These are phyloP conservation scores for Hamamelis virginiana DNA, from an alignment of 164 flowering plant species.

Conservation along the genomic window DNA sequence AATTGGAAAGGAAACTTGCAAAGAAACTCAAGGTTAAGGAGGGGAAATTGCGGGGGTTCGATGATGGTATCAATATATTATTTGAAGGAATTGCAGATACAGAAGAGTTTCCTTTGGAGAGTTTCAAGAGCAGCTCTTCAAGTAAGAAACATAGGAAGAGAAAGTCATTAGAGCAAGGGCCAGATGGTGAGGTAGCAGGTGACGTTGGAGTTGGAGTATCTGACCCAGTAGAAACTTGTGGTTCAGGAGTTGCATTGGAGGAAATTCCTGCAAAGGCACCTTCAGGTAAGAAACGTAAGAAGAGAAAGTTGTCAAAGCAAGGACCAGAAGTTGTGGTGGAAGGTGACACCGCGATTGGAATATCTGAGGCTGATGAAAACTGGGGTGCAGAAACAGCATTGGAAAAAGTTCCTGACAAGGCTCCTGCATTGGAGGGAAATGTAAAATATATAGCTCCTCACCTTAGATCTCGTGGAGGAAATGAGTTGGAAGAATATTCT, in stretches of 20 bases:
- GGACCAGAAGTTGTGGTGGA: conserved; percentile 15
- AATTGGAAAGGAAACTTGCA: conserved; percentile 70
- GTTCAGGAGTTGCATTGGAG: background rate
- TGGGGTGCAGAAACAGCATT: conserved; percentile 14
- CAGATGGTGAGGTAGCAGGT: conserved; percentile 13
- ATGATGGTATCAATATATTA: conserved; percentile 59
- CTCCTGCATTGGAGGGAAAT: conserved; percentile 11
- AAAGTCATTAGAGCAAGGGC: conserved; percentile 9
- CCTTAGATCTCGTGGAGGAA: conserved; percentile 49
- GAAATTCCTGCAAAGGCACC: conserved; percentile 8
- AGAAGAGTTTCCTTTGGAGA: conserved; percentile 16
- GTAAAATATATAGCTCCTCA: conserved; percentile 78
- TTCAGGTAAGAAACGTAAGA: conserved; percentile 23
- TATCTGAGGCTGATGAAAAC: conserved; percentile 13
- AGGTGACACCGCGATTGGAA: conserved; percentile 13
- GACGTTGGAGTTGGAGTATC: conserved; percentile 2
- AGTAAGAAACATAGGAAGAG: conserved; percentile 26
- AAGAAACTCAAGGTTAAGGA: conserved; percentile 76
- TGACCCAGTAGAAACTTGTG: conserved; percentile 10
- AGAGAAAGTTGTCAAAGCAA: conserved; percentile 25
- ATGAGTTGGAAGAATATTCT: conserved; percentile 57
- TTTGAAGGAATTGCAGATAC: conserved; percentile 46
- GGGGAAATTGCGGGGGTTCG: conserved; percentile 58
- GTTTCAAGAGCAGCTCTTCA: conserved; percentile 11
- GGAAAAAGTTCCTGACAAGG: conserved; percentile 25